phyloP scores from a whole-genome alignment of 2,329 filamentous ascomycete species.

The Chaetomiaceae sp. region DNA sequence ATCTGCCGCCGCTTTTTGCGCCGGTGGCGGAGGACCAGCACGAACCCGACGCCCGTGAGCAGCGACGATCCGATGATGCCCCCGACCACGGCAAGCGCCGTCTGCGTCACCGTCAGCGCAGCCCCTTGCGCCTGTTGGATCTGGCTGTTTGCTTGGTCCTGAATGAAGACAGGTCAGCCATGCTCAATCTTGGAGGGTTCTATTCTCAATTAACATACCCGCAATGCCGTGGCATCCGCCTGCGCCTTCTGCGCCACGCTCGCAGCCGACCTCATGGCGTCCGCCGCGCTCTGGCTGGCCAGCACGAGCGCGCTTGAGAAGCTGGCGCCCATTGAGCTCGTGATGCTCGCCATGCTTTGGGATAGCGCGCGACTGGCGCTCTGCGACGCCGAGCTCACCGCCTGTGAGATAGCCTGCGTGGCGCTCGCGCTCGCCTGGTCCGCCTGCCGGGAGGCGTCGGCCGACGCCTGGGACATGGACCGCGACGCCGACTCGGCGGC shows the following conservation, averaged over 20 bases:
- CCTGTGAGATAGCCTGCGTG: slow-evolving; percentile 18
- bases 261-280: slow-evolving; percentile 21
- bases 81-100: slow-evolving; percentile 36
- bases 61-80: slow-evolving; percentile 38
- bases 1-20: slow-evolving; percentile 21
- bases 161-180: no score
- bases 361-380: slow-evolving; percentile 26
- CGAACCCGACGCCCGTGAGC: slow-evolving; percentile 34
- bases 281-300: slow-evolving; percentile 24
- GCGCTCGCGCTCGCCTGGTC: slow-evolving; percentile 23
- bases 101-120: slow-evolving; percentile 37
- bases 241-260: slow-evolving; percentile 28
- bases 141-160: slow-evolving; percentile 29
- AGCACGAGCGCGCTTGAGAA: slow-evolving; percentile 25
- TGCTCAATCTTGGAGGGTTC: no score
- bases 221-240: slow-evolving; percentile 28
- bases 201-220: slow-evolving; percentile 21
- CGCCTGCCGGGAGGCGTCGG: slow-evolving; percentile 21
- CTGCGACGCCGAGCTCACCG: slow-evolving; percentile 20
- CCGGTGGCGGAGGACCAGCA: slow-evolving; percentile 30
- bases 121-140: slow-evolving; percentile 32
- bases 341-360: slow-evolving; percentile 25
- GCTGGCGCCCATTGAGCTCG: slow-evolving; percentile 24
- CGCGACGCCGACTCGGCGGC: slow-evolving; percentile 24
- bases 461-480: slow-evolving; percentile 21